Conservation (phyloP, 2,329 filamentous ascomycete genomes). For the Exophiala dermatitidis region DNA sequence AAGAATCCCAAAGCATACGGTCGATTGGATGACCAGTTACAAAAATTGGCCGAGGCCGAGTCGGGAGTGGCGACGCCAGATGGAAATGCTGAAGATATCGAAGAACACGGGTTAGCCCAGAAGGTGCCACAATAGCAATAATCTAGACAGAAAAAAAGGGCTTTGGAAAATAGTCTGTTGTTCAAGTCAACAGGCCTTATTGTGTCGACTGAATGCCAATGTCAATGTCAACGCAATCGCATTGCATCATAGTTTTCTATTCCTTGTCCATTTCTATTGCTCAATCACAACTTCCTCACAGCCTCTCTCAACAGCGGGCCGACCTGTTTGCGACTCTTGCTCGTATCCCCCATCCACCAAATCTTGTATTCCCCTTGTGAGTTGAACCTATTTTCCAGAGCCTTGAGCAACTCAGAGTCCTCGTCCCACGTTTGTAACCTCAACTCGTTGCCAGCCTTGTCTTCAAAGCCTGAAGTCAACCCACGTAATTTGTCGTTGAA, state of each 20-base stretch:
- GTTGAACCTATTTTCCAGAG: slow-evolving; percentile 22
- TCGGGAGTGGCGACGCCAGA: slow-evolving; percentile 47
- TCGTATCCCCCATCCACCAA: slow-evolving; percentile 52
- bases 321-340: slow-evolving; percentile 57
- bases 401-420: slow-evolving; percentile 33
- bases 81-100: slow-evolving; percentile 46
- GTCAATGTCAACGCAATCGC: too few relatives aligned
- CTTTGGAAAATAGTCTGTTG: neutral
- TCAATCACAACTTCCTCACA: slow-evolving; percentile 11
- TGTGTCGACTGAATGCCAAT: too few relatives aligned
- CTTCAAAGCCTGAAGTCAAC: slow-evolving; percentile 34
- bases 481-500: slow-evolving; percentile 45
- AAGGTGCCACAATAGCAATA: slow-evolving; percentile 2
- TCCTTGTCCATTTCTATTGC: neutral
- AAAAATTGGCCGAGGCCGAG: slow-evolving; percentile 43
- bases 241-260: neutral
- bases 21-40: slow-evolving; percentile 46
- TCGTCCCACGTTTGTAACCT: slow-evolving; percentile 40
- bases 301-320: slow-evolving; percentile 52
- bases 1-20: slow-evolving; percentile 64
- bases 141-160: neutral
- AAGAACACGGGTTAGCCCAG: slow-evolving; percentile 46
- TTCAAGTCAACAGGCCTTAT: too few relatives aligned
- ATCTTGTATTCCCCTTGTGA: slow-evolving; percentile 36
- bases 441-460: slow-evolving; percentile 36